phyloP scores from a whole-genome alignment of 2,329 filamentous ascomycete species.

The Cladosporium halotolerans region DNA sequence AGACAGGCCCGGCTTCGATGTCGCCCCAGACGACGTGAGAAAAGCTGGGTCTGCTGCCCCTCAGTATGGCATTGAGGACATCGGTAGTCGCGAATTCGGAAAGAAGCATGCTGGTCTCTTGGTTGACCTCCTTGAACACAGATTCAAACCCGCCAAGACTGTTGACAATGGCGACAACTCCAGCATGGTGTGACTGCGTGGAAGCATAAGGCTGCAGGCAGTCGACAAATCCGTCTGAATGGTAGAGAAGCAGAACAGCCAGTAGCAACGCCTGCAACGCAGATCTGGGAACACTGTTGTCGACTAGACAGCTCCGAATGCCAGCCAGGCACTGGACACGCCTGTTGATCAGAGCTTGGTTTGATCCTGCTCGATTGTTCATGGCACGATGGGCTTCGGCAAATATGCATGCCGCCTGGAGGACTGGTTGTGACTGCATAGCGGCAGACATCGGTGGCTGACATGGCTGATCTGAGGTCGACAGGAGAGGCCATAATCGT shows the following conservation, averaged over 20 bases:
- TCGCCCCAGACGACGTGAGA: neutral
- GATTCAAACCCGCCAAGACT: constrained; percentile 5
- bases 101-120: constrained; percentile 5
- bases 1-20: constrained; percentile 7
- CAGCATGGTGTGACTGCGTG: constrained; percentile 7
- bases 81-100: constrained; percentile 9
- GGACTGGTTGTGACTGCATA: constrained; percentile 6
- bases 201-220: constrained; percentile 6
- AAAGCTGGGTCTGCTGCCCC: neutral
- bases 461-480: constrained; percentile 9
- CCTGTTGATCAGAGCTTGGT: constrained; percentile 7
- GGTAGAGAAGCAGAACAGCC: constrained; percentile 8
- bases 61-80: constrained; percentile 4
- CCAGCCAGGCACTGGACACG: constrained; percentile 5
- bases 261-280: constrained; percentile 6
- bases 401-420: constrained; percentile 7
- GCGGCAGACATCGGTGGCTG: constrained; percentile 9
- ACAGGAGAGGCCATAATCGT: constrained; percentile 7
- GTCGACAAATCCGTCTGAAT: constrained; percentile 9
- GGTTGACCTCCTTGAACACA: neutral
- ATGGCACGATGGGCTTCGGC: constrained; percentile 10
- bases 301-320: neutral
- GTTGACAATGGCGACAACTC: constrained; percentile 5
- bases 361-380: constrained; percentile 2
- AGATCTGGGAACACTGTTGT: neutral